Base-by-base conservation (phyloP, 2,329 filamentous ascomycete genomes). In the Camillea tinctor region DNA sequence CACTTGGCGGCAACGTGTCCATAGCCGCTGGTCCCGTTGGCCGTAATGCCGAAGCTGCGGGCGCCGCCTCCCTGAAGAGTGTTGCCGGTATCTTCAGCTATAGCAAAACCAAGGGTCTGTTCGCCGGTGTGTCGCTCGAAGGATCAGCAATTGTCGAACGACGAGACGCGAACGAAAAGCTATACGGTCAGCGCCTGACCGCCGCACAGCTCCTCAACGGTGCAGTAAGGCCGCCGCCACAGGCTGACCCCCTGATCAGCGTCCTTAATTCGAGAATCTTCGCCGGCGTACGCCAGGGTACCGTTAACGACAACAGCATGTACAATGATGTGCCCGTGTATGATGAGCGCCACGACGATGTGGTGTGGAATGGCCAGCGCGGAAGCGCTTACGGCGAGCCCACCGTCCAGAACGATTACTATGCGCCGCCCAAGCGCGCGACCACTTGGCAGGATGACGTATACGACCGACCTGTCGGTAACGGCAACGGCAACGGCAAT, bases 261-360 rank as follows among this genome's bases (percentile, higher is more conserved):
- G 85, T 98, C 5, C 83, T 98, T 65, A 95, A 93, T 76, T 93
- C 92, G 24, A 85, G 93, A 60, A 83, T 89, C 55, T 99, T 99
- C 76, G 87, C 87, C 50, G 92, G 93, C 52, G 81, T 85, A 60
- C 77, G 81, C 61, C 72, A 70, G 24, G 75, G 75, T 26, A 60
- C 71, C 15, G 68, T 74, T 54, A 81, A 74, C 52, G 82, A 84
- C 60, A 88, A 91, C 68, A 72, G 79, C 52, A 93, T 95, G 87
- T 98, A 98, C 82, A 98, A 98, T 76, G 93, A 98, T 71, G 85
- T 90, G 20, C 94, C 95, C 13, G 85, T 96, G 22, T 98, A 97
- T 75, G 92, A 94, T 69, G 88, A 94, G 62, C 79, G 82, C 48
- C 90, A 92, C 71, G 93, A 97, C 68, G 88, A 93, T 67, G 87